Percentiles rank a stretch among this genome's conserved stretches.
Evolutionary conservation across 2,329 filamentous ascomycete genomes (phyloP).

Genomic region (Eurotiales sp.): DNA sequence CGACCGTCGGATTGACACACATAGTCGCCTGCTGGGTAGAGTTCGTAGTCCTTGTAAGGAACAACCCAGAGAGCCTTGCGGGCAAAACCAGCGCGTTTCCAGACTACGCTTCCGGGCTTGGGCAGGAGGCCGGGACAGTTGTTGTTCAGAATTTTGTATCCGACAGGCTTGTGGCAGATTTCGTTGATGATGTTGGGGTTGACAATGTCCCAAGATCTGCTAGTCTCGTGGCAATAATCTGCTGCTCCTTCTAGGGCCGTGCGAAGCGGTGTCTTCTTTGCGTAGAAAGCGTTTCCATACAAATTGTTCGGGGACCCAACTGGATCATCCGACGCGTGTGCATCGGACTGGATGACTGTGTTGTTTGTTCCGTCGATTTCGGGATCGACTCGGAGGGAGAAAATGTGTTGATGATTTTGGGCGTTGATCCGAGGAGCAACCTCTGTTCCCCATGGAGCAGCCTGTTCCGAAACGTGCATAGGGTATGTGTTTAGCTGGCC

Average conservation of each 20-base stretch:
- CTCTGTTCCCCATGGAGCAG: conserved; percentile 83
- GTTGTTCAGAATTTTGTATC: conserved; percentile 84
- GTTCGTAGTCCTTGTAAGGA: conserved; percentile 55
- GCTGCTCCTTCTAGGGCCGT: conserved; percentile 66
- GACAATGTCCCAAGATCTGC: conserved; percentile 86
- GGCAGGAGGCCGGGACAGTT: conserved; percentile 76
- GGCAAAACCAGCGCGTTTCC: conserved; percentile 85
- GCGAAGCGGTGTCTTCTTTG: conserved; percentile 73
- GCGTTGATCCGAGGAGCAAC: conserved; percentile 89
- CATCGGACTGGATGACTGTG: conserved; percentile 79
- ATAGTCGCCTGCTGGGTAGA: conserved; percentile 58
- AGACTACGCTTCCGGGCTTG: conserved; percentile 75
- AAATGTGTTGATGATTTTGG: conserved; percentile 93
- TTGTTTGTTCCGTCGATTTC: conserved; percentile 84
- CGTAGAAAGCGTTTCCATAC: conserved; percentile 87
- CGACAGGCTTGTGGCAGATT: conserved; percentile 76
- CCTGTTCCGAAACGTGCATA: conserved; percentile 74
- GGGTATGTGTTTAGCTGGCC: conserved; percentile 90
- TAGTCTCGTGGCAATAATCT: conserved; percentile 76
- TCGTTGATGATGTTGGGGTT: conserved; percentile 80
- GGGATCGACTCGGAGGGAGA: conserved; percentile 82
- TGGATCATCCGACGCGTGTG: conserved; percentile 64
- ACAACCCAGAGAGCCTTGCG: conserved; percentile 76
- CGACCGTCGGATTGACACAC: conserved; percentile 54
- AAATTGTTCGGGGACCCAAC: conserved; percentile 78